Base-by-base conservation (phyloP, 2,329 filamentous ascomycete genomes). In the Hypoxylon sp. region DNA sequence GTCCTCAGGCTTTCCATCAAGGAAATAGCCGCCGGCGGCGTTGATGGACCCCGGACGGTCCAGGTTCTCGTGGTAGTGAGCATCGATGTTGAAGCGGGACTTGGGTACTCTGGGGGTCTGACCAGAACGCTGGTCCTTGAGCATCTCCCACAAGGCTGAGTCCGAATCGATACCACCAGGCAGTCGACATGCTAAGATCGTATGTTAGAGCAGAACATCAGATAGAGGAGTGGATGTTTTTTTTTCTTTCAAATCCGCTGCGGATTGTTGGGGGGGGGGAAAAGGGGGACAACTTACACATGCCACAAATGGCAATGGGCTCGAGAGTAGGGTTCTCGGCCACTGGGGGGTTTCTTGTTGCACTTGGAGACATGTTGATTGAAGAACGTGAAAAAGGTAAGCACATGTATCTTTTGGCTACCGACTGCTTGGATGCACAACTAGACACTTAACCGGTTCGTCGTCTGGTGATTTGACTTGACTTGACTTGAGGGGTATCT, bases 251-350 rank as follows among this genome's bases (percentile, higher is more conserved):
- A n/a, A n/a, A n/a, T n/a, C n/a, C n/a, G n/a, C n/a, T n/a, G n/a
- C n/a, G n/a, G n/a, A n/a, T n/a, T n/a, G n/a, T n/a, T n/a, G n/a
- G n/a, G n/a, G n/a, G n/a, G n/a, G n/a, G n/a, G n/a, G n/a, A n/a
- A 13, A 41, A 23, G 26, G 38, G 20, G 29, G 3, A 34, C 19
- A 7, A 59, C 61, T 51, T 57, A 65, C 62, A 49, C 61, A 64
- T 65, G 43, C 62, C 62, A 19, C 59, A 62, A 32, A 64, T 58
- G 27, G 62, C 61, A 16, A 64, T 62, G 13, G 63, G 61, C 46
- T 64, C 61, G 16, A 63, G 46, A 16, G 46, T 21, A 8, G 46
- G 30, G 13, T 35, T 55, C 26, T 43, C 47, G 8, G 47, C 31
- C 40, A 38, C 47, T 15, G 21, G 11, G 8, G 8, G 17, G 12